These are phyloP conservation scores for Colletotrichum orbiculare DNA, from an alignment of 2,329 filamentous ascomycete genomes.

Conservation along the genomic window DNA sequence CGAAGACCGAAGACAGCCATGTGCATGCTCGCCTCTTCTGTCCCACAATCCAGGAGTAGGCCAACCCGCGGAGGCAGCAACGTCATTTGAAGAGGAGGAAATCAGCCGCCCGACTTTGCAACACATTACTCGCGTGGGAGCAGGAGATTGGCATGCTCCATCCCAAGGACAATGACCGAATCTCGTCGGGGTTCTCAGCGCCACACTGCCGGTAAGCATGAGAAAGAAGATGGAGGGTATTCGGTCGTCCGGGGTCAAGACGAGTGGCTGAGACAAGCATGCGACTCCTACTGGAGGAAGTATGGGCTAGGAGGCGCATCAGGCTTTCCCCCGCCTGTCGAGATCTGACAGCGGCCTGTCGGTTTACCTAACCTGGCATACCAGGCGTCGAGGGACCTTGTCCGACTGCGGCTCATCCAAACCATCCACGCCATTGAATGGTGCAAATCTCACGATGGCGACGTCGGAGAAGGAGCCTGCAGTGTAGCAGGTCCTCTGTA, in stretches of 20 bases:
- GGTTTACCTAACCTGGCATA: constrained; percentile 27
- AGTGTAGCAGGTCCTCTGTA: neutral
- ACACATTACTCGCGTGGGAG: constrained; percentile 6
- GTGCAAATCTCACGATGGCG: constrained; percentile 3
- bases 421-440: neutral
- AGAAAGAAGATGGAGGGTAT: neutral
- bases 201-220: neutral
- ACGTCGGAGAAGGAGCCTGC: neutral
- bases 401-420: constrained; percentile 19
- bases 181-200: neutral
- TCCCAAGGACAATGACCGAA: constrained; percentile 8
- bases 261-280: constrained; percentile 32
- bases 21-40: too few relatives aligned
- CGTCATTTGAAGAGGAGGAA: too few relatives aligned
- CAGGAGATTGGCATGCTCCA: neutral
- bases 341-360: constrained; percentile 23
- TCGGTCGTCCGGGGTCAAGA: constrained; percentile 5
- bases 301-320: constrained; percentile 4
- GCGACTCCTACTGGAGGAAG: constrained; percentile 4
- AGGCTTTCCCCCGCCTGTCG: constrained; percentile 11
- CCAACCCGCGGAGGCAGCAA: too few relatives aligned
- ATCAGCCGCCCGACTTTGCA: neutral
- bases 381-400: constrained; percentile 9
- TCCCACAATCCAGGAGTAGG: neutral
- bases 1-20: too few relatives aligned